These are phyloP conservation scores for Podila clonocystis DNA, from an alignment of 192 early-diverging fungal genomes.

Conservation along the genomic window DNA sequence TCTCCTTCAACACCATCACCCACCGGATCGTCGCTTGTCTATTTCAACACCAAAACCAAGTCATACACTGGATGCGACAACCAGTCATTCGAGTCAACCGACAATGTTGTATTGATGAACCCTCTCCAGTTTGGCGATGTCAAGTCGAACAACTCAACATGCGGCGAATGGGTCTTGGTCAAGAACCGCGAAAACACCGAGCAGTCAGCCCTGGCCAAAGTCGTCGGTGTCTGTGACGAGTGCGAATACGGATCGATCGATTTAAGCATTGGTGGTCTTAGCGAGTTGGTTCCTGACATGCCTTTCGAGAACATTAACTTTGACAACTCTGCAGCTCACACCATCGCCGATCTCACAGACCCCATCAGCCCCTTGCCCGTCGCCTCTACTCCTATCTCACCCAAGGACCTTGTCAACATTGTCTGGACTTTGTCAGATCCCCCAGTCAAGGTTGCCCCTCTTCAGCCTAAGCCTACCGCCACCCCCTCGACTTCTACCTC, in stretches of 20 bases:
- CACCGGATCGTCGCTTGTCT: slow-evolving; percentile 20
- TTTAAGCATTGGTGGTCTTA: slow-evolving; percentile 12
- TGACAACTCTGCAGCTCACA: slow-evolving; percentile 6
- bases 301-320: slow-evolving; percentile 23
- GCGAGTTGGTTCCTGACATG: slow-evolving; percentile 19
- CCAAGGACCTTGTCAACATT: slow-evolving; percentile 29
- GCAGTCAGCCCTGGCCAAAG: slow-evolving; percentile 16
- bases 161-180: slow-evolving; percentile 42
- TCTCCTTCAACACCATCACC: neutral
- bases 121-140: slow-evolving; percentile 38
- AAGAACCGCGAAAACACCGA: slow-evolving; percentile 36
- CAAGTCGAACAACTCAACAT: slow-evolving; percentile 24
- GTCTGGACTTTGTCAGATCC: slow-evolving; percentile 28
- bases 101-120: slow-evolving; percentile 44
- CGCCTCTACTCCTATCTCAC: slow-evolving; percentile 14
- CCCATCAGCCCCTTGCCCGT: neutral
- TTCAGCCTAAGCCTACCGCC: neutral
- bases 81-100: slow-evolving; percentile 12
- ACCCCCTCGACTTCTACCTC: neutral
- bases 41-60: slow-evolving; percentile 15
- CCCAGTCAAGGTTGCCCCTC: neutral
- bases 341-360: slow-evolving; percentile 16
- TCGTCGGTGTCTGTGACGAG: slow-evolving; percentile 43
- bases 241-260: slow-evolving; percentile 36
- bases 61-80: slow-evolving; percentile 41